Conservation (phyloP, 805 yeast genomes). For the Ogataea saltuana region DNA sequence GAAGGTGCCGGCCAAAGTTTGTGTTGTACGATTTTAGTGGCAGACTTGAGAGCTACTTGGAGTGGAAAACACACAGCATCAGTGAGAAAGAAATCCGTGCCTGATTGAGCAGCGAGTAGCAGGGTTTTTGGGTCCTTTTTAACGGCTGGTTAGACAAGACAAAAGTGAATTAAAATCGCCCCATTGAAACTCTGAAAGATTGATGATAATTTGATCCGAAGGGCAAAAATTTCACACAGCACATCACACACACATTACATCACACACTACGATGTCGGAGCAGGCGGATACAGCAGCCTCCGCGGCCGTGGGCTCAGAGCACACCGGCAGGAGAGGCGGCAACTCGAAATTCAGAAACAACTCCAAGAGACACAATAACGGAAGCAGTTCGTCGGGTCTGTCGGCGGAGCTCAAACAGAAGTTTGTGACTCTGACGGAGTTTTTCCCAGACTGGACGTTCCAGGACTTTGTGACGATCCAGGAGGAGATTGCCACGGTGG, state of each 20-base stretch:
- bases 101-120: conserved; percentile 8
- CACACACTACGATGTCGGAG: conserved; percentile 34
- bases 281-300: conserved; percentile 26
- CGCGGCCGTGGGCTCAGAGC: conserved; percentile 15
- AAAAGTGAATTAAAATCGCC: conserved; percentile 1
- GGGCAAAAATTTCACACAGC: not conserved
- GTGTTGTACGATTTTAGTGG: conserved; percentile 1
- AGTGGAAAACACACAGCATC: not conserved
- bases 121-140: conserved; percentile 7
- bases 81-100: conserved; percentile 6
- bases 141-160: conserved; percentile 5
- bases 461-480: conserved; percentile 80
- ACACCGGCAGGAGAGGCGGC: conserved; percentile 23
- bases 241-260: conserved; percentile 15
- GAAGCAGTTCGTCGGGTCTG: conserved; percentile 15
- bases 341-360: conserved; percentile 43
- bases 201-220: conserved; percentile 1
- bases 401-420: conserved; percentile 37
- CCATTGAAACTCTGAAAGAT: not conserved
- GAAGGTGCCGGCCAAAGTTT: no score
- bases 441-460: conserved; percentile 93
- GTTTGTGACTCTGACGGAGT: conserved; percentile 65
- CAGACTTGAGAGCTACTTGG: not conserved
- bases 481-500: conserved; percentile 63
- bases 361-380: conserved; percentile 43